These are phyloP conservation scores for Glycine soja DNA, from an alignment of 306 rosid species.

Conservation along the genomic window DNA sequence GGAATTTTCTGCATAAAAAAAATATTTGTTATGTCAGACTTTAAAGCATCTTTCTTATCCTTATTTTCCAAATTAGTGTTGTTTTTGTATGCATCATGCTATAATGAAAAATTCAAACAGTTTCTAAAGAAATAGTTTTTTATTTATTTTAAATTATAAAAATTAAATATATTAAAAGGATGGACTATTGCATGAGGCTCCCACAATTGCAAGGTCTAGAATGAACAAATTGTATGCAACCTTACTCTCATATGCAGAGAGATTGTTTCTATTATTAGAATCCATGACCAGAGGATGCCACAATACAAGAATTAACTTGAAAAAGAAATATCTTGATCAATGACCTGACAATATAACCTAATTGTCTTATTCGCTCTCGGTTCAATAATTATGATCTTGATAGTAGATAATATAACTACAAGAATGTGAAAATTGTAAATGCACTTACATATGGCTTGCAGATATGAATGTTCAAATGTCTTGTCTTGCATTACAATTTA, in stretches of 20 bases:
- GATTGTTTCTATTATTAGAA: constrained; percentile 1
- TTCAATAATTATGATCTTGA: constrained; percentile 40
- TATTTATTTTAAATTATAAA: too few relatives aligned
- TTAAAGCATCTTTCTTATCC: constrained; percentile 18
- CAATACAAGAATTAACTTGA: background rate
- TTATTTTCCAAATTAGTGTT: background rate
- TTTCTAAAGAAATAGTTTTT: too few relatives aligned
- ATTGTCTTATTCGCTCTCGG: constrained; percentile 17
- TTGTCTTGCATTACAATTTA: constrained; percentile 78
- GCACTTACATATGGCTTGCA: constrained; percentile 90
- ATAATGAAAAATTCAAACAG: background rate
- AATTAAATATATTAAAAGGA: background rate
- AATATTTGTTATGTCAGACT: constrained; percentile 22
- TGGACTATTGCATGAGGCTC: background rate
- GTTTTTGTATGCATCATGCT: background rate
- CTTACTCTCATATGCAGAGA: background rate
- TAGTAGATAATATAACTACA: background rate
- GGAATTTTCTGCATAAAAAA: constrained; percentile 77
- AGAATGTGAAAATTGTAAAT: constrained; percentile 10
- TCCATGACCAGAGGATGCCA: background rate
- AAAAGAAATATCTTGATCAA: background rate
- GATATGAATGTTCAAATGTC: constrained; percentile 87
- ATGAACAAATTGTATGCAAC: background rate
- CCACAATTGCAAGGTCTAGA: background rate
- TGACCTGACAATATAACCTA: background rate